Evolutionary conservation across 306 rosid species (phyloP).

Genomic region (Casuarina glauca): DNA sequence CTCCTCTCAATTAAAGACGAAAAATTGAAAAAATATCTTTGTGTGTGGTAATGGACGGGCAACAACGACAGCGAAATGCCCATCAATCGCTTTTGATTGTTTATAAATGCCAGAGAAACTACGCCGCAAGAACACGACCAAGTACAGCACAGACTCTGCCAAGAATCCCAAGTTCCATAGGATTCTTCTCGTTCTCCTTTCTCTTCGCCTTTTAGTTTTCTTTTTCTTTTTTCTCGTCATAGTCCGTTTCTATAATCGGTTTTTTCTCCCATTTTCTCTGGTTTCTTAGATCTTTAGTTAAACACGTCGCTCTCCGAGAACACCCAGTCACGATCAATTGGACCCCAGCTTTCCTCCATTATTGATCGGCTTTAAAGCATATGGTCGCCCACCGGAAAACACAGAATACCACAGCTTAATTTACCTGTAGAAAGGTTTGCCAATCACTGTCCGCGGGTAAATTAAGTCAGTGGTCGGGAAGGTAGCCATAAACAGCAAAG

Average conservation of each 20-base stretch:
- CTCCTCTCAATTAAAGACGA: neutral
- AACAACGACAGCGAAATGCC: slow-evolving; percentile 10
- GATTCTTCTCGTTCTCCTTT: neutral
- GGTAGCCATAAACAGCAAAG: neutral
- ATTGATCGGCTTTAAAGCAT: neutral
- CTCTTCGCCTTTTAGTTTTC: neutral
- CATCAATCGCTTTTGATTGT: slow-evolving; percentile 26
- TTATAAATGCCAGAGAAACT: neutral
- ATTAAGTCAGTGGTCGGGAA: neutral
- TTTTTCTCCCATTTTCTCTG: neutral
- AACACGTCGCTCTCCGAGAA: neutral
- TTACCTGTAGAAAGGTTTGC: too few species aligned
- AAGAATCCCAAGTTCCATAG: neutral
- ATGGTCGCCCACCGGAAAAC: too few species aligned
- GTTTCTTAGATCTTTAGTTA: too few species aligned
- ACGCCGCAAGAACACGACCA: neutral
- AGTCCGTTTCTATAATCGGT: neutral
- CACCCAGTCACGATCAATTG: neutral
- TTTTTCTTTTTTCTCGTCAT: neutral
- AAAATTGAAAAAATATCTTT: slow-evolving; percentile 35
- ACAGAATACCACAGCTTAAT: too few species aligned
- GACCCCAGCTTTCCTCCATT: neutral
- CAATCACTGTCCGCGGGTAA: too few species aligned
- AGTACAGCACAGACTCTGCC: neutral
- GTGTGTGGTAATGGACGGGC: slow-evolving; percentile 23